Conservation (phyloP, 345 rosid genomes). For the Gossypium anomalum region DNA sequence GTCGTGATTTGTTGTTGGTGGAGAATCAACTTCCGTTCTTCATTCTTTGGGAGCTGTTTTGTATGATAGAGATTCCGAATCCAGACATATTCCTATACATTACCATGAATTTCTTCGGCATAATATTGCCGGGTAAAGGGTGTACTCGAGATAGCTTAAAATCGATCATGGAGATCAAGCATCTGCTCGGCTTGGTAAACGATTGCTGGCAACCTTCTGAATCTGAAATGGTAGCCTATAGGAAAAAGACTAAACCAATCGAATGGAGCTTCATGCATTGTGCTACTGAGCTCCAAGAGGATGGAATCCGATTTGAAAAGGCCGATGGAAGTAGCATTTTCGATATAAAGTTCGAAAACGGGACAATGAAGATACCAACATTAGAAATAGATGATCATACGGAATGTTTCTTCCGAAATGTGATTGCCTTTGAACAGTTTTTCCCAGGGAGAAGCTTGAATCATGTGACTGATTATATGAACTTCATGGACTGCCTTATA, state of each 20-base stretch:
- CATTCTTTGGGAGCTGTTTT: constrained; percentile 13
- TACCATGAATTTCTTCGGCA: not conserved
- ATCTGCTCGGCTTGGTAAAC: not conserved
- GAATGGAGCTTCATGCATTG: not conserved
- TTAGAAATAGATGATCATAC: constrained; percentile 9
- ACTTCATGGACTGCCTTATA: constrained; percentile 7
- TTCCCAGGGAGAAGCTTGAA: not conserved
- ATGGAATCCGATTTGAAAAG: constrained; percentile 23
- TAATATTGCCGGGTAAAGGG: not conserved
- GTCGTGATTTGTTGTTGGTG: constrained; percentile 12
- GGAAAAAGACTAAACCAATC: not conserved
- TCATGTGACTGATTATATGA: constrained; percentile 2
- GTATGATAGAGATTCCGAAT: not conserved
- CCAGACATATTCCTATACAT: not conserved
- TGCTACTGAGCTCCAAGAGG: constrained; percentile 21
- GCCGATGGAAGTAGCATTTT: not conserved
- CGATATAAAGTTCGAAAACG: constrained; percentile 16
- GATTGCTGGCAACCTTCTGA: not conserved
- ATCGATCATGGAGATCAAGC: not conserved
- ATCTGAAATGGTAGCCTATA: not conserved
- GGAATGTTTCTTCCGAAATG: not conserved
- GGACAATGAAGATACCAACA: constrained; percentile 8
- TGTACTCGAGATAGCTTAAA: not conserved
- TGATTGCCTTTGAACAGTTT: not conserved
- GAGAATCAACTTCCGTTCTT: constrained; percentile 24